Percentiles rank a stretch among this genome's conserved stretches.
Conservation (phyloP, 345 rosid species). For the Salix arbutifolia region DNA sequence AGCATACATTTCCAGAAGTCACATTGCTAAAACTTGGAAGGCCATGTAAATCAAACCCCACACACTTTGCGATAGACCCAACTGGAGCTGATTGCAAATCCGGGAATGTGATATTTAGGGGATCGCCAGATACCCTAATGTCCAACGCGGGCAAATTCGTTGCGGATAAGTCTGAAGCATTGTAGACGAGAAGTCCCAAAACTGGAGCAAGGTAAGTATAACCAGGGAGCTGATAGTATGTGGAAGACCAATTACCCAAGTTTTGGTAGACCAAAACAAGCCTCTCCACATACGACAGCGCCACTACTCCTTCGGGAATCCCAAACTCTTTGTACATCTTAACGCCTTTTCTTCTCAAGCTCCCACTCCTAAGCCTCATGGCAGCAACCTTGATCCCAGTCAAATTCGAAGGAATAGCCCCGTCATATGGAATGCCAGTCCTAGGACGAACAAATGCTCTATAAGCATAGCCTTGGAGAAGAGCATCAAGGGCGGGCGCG, state of each 20-base stretch:
- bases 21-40: conserved; percentile 49
- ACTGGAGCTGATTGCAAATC: conserved; percentile 41
- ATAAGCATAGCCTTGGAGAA: conserved; percentile 84
- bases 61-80: conserved; percentile 64
- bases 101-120: conserved; percentile 59
- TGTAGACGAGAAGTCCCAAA: conserved; percentile 78
- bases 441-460: conserved; percentile 60
- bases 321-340: conserved; percentile 46
- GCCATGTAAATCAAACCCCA: conserved; percentile 64
- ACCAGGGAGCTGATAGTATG: conserved; percentile 53
- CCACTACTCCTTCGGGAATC: conserved; percentile 51
- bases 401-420: conserved; percentile 55
- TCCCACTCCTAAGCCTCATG: conserved; percentile 84
- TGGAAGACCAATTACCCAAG: conserved; percentile 69
- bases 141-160: conserved; percentile 43
- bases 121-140: conserved; percentile 41
- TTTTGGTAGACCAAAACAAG: conserved; percentile 85
- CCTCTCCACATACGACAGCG: conserved; percentile 63
- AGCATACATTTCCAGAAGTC: conserved; percentile 50
- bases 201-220: conserved; percentile 67
- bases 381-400: conserved; percentile 67
- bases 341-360: conserved; percentile 61
- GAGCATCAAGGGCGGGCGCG: conserved; percentile 58
- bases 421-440: conserved; percentile 67
- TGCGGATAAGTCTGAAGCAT: conserved; percentile 63